phyloP scores from a whole-genome alignment of 1,284 basidiomycete genomes.

The Chondrostereum purpureum region DNA sequence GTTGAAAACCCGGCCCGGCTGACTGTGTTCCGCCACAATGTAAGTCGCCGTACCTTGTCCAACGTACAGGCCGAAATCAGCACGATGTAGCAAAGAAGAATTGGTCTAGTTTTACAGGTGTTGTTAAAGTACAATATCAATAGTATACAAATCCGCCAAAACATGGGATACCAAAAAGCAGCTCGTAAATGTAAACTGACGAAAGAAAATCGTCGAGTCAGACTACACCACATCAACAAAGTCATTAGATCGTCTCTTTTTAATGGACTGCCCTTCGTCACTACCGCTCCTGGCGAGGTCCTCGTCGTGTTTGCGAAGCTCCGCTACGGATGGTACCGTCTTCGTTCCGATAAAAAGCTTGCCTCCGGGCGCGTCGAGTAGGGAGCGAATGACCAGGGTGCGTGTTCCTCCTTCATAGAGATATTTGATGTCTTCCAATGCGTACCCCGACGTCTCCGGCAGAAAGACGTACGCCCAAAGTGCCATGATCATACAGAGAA shows the following conservation, averaged over 20 bases:
- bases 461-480: slow-evolving; percentile 37
- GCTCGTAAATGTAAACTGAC: no score
- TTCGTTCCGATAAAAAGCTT: slow-evolving; percentile 30
- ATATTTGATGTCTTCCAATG: slow-evolving; percentile 40
- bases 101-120: no score
- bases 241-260: not conserved
- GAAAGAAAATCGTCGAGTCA: no score
- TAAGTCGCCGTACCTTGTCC: no score
- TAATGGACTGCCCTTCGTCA: not conserved
- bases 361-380: slow-evolving; percentile 42
- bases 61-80: no score
- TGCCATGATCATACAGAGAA: slow-evolving; percentile 38
- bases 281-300: not conserved
- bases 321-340: slow-evolving; percentile 23
- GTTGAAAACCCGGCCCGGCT: no score
- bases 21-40: no score
- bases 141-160: no score
- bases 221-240: no score
- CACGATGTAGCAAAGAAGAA: no score
- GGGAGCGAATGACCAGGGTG: slow-evolving; percentile 27
- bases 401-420: slow-evolving; percentile 35
- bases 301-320: slow-evolving; percentile 17
- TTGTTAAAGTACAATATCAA: no score
- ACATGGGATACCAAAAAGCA: no score
- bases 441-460: slow-evolving; percentile 41